phyloP scores from a whole-genome alignment of 768 basidiomycete species.

The Leccinum subtestaceum region DNA sequence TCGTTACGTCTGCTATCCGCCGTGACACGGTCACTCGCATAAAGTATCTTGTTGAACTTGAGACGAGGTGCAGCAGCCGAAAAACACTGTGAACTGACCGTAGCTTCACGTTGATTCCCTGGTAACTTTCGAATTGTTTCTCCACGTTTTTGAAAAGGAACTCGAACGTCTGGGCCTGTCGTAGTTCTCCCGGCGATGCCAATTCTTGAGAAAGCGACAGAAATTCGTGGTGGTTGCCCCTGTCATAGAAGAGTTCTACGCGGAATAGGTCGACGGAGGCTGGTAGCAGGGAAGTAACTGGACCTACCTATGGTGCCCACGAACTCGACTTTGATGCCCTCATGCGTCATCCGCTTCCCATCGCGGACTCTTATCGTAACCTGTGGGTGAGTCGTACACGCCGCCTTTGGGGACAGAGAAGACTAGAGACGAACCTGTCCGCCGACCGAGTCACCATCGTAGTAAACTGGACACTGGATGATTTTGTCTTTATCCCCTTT shows the following conservation, averaged over 20 bases:
- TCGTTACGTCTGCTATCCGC: conserved; percentile 88
- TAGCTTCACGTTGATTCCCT: conserved; percentile 97
- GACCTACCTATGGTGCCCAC: conserved; percentile 88
- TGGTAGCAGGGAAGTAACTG: neutral
- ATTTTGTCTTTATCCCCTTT: conserved; percentile 87
- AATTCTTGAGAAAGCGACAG: conserved; percentile 93
- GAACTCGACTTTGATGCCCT: conserved; percentile 97
- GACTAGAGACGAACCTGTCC: conserved; percentile 63
- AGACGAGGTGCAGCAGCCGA: conserved; percentile 1
- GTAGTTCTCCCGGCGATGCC: conserved; percentile 94
- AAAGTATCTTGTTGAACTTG: conserved; percentile 65
- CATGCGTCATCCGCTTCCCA: conserved; percentile 92
- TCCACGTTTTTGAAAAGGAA: conserved; percentile 99
- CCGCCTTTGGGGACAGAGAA: neutral
- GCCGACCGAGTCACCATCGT: conserved; percentile 88
- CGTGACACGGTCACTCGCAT: conserved; percentile 87
- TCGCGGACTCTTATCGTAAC: conserved; percentile 86
- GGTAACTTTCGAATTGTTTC: conserved; percentile 98
- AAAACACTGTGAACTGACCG: conserved; percentile 49
- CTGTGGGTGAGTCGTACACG: conserved; percentile 37
- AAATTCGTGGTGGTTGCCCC: conserved; percentile 98
- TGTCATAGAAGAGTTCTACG: conserved; percentile 86
- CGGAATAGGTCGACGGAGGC: neutral
- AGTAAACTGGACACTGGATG: conserved; percentile 87
- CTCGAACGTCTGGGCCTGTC: conserved; percentile 93